Base-by-base conservation (phyloP, 2,329 filamentous ascomycete genomes). In the Tolypocladium album region DNA sequence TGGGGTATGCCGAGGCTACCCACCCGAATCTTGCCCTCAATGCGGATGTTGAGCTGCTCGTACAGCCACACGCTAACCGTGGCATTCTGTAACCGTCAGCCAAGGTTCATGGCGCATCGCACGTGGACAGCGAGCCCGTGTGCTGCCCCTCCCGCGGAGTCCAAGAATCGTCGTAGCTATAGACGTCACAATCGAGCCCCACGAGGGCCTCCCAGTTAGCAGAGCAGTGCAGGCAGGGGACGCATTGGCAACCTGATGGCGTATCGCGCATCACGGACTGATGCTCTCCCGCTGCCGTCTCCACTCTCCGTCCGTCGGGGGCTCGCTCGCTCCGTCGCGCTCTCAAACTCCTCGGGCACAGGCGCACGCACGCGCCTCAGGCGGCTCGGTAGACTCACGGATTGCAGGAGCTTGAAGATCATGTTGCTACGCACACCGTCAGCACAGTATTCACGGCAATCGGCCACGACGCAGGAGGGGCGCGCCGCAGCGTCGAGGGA, bases 21-120 rank as follows among this genome's bases (percentile, higher is more conserved):
- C 75, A 96, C 93, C 70, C 94, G 85, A 66, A 99, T 96, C 78
- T 93, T 96, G 63, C 94, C 94, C 78, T 97, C 92, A 70, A 99
- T 97, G 62, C 94, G 84, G 71, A 96, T 92, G 17, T 87, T 87
- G 59, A 97, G 80, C 81, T 99, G 94, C 78, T 99, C 94, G 75
- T 95, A 97, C 50, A 99, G 81, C 94, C 94, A 99, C 71, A 99
- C 90, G 68, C 89, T 90, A 45, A 97, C 91, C 1, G 88, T 92
- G 20, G 89, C 87, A 70, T 92, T 88, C 74, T 89, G 79, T 40
- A 38, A 36, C 7, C 20, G 59, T 45, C 39, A 58, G 53, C 9
- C n/a, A 53, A 31, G 9, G 4, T n/a, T 9, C 20, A 22, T 2
- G 5, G 17, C 20, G 31, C 20, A 5, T 7, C 13, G 1, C 22